These are phyloP conservation scores for Capsicum pubescens DNA, from an alignment of 257 asterid genomes.

Conservation along the genomic window DNA sequence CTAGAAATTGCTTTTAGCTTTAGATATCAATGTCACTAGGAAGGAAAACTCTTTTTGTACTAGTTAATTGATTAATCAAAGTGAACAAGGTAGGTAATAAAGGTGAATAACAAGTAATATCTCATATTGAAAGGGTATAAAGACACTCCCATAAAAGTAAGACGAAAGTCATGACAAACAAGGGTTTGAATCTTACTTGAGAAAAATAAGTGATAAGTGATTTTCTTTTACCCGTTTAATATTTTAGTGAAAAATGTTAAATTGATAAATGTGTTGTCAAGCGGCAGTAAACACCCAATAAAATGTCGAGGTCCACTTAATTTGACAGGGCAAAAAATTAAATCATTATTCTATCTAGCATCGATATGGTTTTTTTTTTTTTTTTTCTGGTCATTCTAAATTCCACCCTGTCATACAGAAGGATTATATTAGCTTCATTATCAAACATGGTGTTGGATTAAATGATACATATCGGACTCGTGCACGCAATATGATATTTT, in stretches of 20 bases:
- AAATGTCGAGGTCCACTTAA: background rate
- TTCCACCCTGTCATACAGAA: background rate
- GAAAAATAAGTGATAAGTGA: background rate
- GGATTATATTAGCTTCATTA: background rate
- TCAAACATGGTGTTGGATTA: background rate
- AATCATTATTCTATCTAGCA: background rate
- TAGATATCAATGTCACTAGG: background rate
- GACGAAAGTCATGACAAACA: background rate
- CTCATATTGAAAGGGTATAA: background rate
- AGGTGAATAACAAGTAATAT: background rate
- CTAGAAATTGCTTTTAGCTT: background rate
- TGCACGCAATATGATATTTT: slow-evolving; percentile 6
- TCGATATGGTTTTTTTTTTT: background rate
- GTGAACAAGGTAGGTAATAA: background rate
- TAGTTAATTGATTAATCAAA: background rate
- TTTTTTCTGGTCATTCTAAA: background rate
- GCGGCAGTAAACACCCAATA: background rate
- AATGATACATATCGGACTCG: background rate
- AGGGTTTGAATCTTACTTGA: background rate
- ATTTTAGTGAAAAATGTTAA: background rate
- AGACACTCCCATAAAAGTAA: too few relatives aligned
- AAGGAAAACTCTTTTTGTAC: background rate
- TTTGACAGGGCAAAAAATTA: background rate
- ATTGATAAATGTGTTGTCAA: background rate
- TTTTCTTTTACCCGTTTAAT: background rate